Evolutionary conservation across 2,329 filamentous ascomycete species (phyloP).

Genomic region (Lasiodiplodia theobromae): DNA sequence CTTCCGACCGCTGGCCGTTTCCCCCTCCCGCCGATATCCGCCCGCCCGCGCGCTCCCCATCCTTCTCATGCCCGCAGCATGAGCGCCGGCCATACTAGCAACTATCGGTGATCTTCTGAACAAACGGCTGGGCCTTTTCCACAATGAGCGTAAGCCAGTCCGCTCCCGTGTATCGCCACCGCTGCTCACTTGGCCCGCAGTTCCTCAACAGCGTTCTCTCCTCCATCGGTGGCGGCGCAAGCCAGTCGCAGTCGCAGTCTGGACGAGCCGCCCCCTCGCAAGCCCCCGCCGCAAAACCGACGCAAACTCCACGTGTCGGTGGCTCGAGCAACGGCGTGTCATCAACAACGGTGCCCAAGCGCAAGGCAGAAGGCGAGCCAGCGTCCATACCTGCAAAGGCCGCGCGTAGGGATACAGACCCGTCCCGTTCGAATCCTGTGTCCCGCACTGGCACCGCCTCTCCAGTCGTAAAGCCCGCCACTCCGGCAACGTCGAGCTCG

Average conservation of each 20-base stretch:
- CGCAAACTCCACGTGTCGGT: conserved; percentile 26
- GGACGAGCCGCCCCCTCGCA: conserved; percentile 36
- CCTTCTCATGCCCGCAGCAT: conserved; percentile 27
- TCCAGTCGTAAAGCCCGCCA: conserved; percentile 20
- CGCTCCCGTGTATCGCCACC: neutral
- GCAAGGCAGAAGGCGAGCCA: conserved; percentile 48
- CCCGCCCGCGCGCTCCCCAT: neutral
- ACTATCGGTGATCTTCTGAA: conserved; percentile 28
- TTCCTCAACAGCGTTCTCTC: conserved; percentile 47
- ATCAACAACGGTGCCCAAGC: conserved; percentile 46
- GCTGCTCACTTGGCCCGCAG: conserved; percentile 28
- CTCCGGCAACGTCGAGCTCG: conserved; percentile 28
- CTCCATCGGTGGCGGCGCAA: conserved; percentile 41
- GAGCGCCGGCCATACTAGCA: conserved; percentile 17
- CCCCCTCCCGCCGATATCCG: neutral
- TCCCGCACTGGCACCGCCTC: conserved; percentile 29
- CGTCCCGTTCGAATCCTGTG: conserved; percentile 29
- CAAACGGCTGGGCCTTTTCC: conserved; percentile 29
- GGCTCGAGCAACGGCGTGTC: conserved; percentile 36
- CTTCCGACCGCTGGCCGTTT: neutral
- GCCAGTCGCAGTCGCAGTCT: conserved; percentile 35
- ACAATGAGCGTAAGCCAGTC: conserved; percentile 48
- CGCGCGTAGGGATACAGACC: conserved; percentile 41
- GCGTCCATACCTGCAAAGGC: conserved; percentile 42
- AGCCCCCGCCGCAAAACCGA: conserved; percentile 26